Evolutionary conservation across 768 basidiomycete species (phyloP).

Genomic region (Kwoniella sp.): DNA sequence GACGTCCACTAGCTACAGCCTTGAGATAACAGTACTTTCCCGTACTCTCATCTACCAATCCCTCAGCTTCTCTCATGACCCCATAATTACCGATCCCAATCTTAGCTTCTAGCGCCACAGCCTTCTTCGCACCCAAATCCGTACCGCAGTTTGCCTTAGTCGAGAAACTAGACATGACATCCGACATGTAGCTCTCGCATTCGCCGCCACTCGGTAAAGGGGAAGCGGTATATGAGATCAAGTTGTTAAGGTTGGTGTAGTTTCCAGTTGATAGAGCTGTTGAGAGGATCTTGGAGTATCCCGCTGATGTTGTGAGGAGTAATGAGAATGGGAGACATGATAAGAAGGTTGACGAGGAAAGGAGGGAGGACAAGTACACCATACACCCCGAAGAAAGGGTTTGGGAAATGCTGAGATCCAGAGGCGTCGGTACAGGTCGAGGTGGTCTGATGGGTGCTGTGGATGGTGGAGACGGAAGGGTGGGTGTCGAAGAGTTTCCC

Average conservation of each 20-base stretch:
- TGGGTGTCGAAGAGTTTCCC: conserved; percentile 6
- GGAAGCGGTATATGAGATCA: conserved; percentile 31
- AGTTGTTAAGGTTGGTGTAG: conserved; percentile 35
- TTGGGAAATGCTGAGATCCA: conserved; percentile 40
- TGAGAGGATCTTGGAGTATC: conserved; percentile 34
- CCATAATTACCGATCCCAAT: conserved; percentile 37
- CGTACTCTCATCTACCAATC: conserved; percentile 25
- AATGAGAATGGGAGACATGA: conserved; percentile 48
- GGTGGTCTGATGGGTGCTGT: conserved; percentile 24
- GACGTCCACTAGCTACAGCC: conserved; percentile 26
- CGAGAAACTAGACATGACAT: conserved; percentile 11
- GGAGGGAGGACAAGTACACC: conserved; percentile 35
- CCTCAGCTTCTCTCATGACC: conserved; percentile 33
- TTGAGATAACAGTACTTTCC: conserved; percentile 48
- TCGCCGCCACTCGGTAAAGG: conserved; percentile 22
- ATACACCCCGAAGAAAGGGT: conserved; percentile 37
- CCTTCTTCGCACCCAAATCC: conserved; percentile 28
- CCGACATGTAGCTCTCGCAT: conserved; percentile 34
- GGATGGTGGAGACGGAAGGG: conserved; percentile 32
- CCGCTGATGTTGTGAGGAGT: conserved; percentile 45
- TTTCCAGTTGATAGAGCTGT: conserved; percentile 23
- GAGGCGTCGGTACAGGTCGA: conserved; percentile 38
- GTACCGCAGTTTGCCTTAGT: conserved; percentile 33
- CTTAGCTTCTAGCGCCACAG: conserved; percentile 28
- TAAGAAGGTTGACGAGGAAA: conserved; percentile 32